Evolutionary conservation across 768 basidiomycete species (phyloP), one percentile per base, ranked within the genome.

Genomic region (Trametes elegans): DNA sequence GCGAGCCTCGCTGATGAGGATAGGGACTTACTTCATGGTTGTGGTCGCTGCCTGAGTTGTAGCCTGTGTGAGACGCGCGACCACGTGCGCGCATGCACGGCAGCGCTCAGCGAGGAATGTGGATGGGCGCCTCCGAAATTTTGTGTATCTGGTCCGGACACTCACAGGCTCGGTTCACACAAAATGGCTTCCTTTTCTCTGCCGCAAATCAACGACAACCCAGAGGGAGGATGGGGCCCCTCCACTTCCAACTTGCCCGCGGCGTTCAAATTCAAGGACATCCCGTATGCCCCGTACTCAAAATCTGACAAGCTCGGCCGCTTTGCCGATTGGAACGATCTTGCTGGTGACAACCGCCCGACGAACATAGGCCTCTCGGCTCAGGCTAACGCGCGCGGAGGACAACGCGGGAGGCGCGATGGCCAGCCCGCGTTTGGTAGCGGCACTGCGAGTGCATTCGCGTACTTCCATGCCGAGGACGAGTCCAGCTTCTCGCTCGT

Each of bases 301-400:
- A 99, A 99, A 83, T 87, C 92, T 32, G 97, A 99, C 79, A 98
- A 98, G 72, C 86, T 99, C 52, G 93, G 93, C 49, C 87, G 96
- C 49, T 90, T 99, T 67, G 96, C 96, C 43, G 96, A 99, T 76
- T 99, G 96, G 95, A 92, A 93, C 71, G 90, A 93, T 48, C 72
- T 83, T 23, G 79, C 85, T 27, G 67, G 79, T 47, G 87, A 89
- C 66, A 77, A 72, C 58, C 82, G 86, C 42, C 83, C 85, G 66
- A 63, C 77, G 32, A 71, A 79, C 53, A 70, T 76, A 31, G 82
- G 85, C 9, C 60, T 65, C 7, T 61, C 76, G 75, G 55, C 73
- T 66, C 58, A 66, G 68, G 79, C 54, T 73, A 81, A 62, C 71
- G 61, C 73, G n/a, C 82, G 85, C 46, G 71, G 72, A 39, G 77